Conservation (phyloP, 75 land plant species). For the Picea glauca region DNA sequence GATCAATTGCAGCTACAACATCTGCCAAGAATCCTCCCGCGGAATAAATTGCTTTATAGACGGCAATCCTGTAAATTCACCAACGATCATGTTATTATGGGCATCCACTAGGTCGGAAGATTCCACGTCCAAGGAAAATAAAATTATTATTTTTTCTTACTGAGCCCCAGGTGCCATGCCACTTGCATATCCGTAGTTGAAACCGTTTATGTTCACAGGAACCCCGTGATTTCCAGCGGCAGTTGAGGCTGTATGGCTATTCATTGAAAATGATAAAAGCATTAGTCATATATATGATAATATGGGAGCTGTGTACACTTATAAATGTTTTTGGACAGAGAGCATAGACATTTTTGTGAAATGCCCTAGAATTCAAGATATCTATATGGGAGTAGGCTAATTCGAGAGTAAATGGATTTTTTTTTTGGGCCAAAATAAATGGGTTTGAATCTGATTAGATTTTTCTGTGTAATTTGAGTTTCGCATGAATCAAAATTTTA, state of each 20-base stretch:
- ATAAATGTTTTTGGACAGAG: too few relatives aligned
- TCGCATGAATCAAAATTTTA: too few relatives aligned
- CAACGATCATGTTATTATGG: not conserved
- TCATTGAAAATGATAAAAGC: not conserved
- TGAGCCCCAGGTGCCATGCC: slow-evolving; percentile 77
- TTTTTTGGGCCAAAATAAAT: too few relatives aligned
- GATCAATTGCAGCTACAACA: slow-evolving; percentile 67
- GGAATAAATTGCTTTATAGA: slow-evolving; percentile 60
- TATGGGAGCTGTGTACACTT: too few relatives aligned
- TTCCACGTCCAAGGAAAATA: not conserved
- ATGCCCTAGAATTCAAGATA: too few relatives aligned
- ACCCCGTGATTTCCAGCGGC: slow-evolving; percentile 62
- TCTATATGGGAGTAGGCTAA: too few relatives aligned
- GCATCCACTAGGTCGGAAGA: not conserved
- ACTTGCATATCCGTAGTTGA: slow-evolving; percentile 52
- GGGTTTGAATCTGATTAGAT: too few relatives aligned
- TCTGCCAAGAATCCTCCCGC: slow-evolving; percentile 68
- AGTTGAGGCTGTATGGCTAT: slow-evolving; percentile 60
- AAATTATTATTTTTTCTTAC: slow-evolving; percentile 13
- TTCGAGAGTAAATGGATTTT: too few relatives aligned
- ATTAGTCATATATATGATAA: not conserved
- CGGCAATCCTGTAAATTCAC: slow-evolving; percentile 43
- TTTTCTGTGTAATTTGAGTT: too few relatives aligned
- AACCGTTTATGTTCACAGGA: slow-evolving; percentile 42
- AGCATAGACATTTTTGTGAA: too few relatives aligned